A percentile compares a stretch with the other conserved stretches of the same genome.
These are phyloP conservation scores for Agroathelia rolfsii DNA, from an alignment of 1,284 basidiomycete genomes.

Conservation along the genomic window DNA sequence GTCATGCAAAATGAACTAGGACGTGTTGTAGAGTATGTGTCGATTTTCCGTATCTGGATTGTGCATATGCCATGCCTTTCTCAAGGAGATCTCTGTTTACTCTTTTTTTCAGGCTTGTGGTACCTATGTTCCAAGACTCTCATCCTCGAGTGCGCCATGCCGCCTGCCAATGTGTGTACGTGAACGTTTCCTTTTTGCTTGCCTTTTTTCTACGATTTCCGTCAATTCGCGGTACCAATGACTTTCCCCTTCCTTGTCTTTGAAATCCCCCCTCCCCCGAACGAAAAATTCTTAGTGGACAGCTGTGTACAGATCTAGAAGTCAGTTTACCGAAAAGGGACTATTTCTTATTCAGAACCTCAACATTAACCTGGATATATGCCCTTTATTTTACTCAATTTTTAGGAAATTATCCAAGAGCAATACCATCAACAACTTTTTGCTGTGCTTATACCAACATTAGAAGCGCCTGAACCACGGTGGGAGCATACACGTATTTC, in stretches of 20 bases:
- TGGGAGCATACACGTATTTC: constrained; percentile 20
- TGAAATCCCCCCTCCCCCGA: not conserved
- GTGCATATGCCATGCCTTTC: constrained; percentile 6
- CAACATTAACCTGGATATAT: too few species aligned
- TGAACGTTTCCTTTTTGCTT: constrained; percentile 11
- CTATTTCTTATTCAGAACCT: too few species aligned
- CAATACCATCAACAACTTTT: constrained; percentile 61
- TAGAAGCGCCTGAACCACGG: constrained; percentile 71
- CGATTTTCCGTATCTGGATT: constrained; percentile 3
- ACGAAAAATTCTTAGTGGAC: constrained; percentile 39
- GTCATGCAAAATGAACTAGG: constrained; percentile 70
- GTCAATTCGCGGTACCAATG: too few species aligned
- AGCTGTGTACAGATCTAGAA: constrained; percentile 77
- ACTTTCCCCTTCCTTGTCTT: too few species aligned
- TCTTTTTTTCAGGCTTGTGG: constrained; percentile 47
- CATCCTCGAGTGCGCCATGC: constrained; percentile 78
- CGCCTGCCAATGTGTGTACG: constrained; percentile 81
- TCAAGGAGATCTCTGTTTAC: constrained; percentile 7
- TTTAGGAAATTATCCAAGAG: constrained; percentile 66
- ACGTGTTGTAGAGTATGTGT: constrained; percentile 58
- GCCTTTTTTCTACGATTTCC: constrained; percentile 1
- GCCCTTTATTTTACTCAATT: too few species aligned
- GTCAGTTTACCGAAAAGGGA: constrained; percentile 36
- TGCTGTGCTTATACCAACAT: constrained; percentile 56
- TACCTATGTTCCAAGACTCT: constrained; percentile 64